Base-by-base conservation (phyloP, 768 basidiomycete species). In the Pleurotus sapidus region DNA sequence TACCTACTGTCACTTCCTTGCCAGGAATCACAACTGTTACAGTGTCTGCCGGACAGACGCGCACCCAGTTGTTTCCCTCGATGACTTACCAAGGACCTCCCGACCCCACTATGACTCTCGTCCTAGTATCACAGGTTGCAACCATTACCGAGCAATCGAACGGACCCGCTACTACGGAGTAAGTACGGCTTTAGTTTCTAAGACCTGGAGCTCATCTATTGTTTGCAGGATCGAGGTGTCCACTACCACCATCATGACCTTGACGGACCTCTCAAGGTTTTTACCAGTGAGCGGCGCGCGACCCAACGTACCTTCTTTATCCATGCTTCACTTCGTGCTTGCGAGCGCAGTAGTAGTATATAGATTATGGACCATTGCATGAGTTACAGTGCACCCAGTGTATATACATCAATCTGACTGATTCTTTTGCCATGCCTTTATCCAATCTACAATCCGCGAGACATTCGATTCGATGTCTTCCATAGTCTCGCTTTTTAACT, bases 391-490 rank as follows among this genome's bases (percentile, higher is more conserved):
- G 9, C 30, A 34, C 30, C 8, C 8, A 34, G 11, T 34, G 30
- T 34, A 45, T 30, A n/a, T 58, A 11, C 14, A 40, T 34, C 53
- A 54, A n/a, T 57, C 57, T 46, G 50, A 23, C 60, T 74, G 75
- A 59, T 81, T 74, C 51, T 68, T 73, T 61, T 63, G 67, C 95
- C 96, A 99, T 25, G 75, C 71, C 49, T 77, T 76, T 54, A 96
- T 89, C 97, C 97, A 98, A 59, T 84, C 76, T n/a, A 90, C 82
- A 46, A 98, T 88, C 66, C 93, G 82, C 8, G 78, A 74, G n/a
- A 98, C 84, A 68, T 98, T 98, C 18, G 84, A 78, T 67, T 97
- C 89, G 39, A 98, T 74, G 63, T 98, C 89, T 40, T 87, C 88
- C 49, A 80, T 84, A 18, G 72, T 79, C 66, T 92, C 89, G 68